Conservation (phyloP, 306 rosid species). For the Cucumis cinereus region DNA sequence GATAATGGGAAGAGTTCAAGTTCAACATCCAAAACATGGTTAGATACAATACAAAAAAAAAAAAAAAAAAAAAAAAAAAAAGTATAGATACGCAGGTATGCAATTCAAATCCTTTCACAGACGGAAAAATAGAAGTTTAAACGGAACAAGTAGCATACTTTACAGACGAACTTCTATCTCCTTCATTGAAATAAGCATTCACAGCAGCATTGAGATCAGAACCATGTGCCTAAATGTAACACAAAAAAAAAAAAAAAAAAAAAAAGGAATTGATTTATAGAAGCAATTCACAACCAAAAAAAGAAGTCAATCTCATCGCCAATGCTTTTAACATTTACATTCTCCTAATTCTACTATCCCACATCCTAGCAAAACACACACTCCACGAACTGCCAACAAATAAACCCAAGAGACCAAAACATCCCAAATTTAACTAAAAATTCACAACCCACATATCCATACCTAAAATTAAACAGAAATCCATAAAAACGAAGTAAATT, state of each 20-base stretch:
- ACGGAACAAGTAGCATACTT: slow-evolving; percentile 26
- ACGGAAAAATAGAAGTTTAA: not conserved
- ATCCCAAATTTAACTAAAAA: not conserved
- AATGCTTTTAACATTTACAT: not conserved
- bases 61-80: not conserved
- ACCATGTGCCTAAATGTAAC: slow-evolving; percentile 55
- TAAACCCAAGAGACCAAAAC: not conserved
- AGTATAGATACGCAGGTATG: not conserved
- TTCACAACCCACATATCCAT: not conserved
- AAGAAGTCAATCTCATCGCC: not conserved
- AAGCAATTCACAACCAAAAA: not conserved
- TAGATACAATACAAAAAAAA: not conserved
- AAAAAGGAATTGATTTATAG: not conserved
- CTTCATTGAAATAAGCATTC: slow-evolving; percentile 71
- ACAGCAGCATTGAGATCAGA: slow-evolving; percentile 74
- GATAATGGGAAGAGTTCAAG: slow-evolving; percentile 2
- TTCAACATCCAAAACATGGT: not conserved
- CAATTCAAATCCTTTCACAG: slow-evolving; percentile 7
- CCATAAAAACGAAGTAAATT: not conserved
- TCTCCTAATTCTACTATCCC: not conserved
- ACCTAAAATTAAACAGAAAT: not conserved
- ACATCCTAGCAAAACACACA: not conserved
- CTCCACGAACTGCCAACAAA: not conserved
- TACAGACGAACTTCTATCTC: slow-evolving; percentile 40
- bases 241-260: not conserved